Evolutionary conservation across 257 asterid genomes (phyloP).

Genomic region (Nicotiana paniculata): DNA sequence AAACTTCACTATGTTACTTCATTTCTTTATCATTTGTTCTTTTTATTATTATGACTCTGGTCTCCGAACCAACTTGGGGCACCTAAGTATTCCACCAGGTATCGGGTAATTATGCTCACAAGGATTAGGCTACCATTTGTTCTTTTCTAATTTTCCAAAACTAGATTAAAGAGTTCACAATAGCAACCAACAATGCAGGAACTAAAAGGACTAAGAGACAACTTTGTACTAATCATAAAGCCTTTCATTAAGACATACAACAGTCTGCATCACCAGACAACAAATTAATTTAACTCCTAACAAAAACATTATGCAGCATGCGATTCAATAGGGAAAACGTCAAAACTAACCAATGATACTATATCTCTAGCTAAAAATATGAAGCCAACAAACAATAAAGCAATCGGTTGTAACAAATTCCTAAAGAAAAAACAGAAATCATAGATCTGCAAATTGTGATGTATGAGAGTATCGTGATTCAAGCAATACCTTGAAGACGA

Average conservation of each 20-base stretch:
- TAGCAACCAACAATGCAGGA: conserved; percentile 2
- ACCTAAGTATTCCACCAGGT: too few relatives aligned
- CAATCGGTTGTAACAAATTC: not conserved
- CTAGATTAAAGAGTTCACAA: not conserved
- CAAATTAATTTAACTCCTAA: not conserved
- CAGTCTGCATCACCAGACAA: not conserved
- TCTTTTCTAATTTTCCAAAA: not conserved
- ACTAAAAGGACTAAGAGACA: not conserved
- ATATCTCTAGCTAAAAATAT: not conserved
- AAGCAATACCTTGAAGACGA: not conserved
- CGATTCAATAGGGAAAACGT: not conserved
- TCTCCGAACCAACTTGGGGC: too few relatives aligned
- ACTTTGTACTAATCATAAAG: not conserved
- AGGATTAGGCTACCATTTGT: too few relatives aligned
- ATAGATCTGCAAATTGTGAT: not conserved
- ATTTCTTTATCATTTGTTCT: not conserved
- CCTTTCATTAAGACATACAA: not conserved
- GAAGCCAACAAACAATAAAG: not conserved
- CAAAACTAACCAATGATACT: not conserved
- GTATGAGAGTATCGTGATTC: not conserved
- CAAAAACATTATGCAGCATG: not conserved
- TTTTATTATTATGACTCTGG: too few relatives aligned
- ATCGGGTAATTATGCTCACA: too few relatives aligned
- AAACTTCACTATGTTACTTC: not conserved
- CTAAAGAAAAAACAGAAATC: not conserved